These are phyloP conservation scores for Hanseniaspora vineae DNA, from an alignment of 805 yeast species.

Conservation along the genomic window DNA sequence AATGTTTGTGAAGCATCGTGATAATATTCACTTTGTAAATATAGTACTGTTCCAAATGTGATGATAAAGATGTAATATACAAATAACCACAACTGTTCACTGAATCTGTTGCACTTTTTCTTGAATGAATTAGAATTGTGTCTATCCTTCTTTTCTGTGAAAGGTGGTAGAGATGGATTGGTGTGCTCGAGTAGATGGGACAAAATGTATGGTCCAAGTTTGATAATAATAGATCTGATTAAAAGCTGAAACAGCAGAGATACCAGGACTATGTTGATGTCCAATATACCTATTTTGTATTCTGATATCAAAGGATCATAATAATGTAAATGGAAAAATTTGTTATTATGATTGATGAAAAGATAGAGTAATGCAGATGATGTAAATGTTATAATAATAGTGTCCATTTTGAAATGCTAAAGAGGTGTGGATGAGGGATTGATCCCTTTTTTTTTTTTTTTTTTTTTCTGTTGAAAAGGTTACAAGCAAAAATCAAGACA, in stretches of 20 bases:
- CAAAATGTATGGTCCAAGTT: not conserved
- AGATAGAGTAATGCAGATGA: not conserved
- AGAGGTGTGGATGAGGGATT: no score
- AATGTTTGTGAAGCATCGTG: constrained; percentile 45
- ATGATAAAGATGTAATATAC: constrained; percentile 47
- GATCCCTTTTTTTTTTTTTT: no score
- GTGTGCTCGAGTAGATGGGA: not conserved
- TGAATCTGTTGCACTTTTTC: constrained; percentile 53
- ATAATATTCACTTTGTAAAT: constrained; percentile 46
- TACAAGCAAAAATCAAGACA: no score
- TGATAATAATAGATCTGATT: constrained; percentile 3
- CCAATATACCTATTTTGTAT: not conserved
- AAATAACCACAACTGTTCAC: constrained; percentile 77
- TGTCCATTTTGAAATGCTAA: not conserved
- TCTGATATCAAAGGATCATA: not conserved
- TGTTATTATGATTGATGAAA: not conserved
- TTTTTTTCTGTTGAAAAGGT: no score
- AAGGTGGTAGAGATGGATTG: constrained; percentile 11
- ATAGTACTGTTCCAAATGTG: constrained; percentile 43
- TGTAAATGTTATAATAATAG: not conserved
- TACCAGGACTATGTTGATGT: not conserved
- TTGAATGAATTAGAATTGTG: constrained; percentile 4
- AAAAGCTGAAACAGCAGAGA: constrained; percentile 4
- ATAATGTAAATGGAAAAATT: not conserved
- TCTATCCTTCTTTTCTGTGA: constrained; percentile 27